Evolutionary conservation across 2,329 filamentous ascomycete species (phyloP).

Genomic region (Gliomastix tumulicola): DNA sequence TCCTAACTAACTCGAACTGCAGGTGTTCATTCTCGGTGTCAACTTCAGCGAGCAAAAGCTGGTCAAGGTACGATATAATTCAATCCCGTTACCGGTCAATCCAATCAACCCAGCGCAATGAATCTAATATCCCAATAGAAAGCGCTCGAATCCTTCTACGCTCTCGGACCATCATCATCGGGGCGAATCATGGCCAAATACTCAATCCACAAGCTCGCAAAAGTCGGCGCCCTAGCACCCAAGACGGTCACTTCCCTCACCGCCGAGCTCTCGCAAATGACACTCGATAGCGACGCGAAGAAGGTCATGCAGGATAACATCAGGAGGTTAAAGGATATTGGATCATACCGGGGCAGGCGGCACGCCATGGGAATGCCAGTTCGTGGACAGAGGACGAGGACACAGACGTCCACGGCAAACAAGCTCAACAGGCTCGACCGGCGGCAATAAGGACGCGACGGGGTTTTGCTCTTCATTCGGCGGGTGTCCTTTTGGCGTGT

Average conservation of each 20-base stretch:
- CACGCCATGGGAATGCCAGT: conserved; percentile 93
- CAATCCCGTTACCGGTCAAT: background rate
- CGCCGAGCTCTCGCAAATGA: conserved; percentile 83
- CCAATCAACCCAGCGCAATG: too few species aligned
- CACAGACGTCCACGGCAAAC: conserved; percentile 55
- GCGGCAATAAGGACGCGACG: too few species aligned
- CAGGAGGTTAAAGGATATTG: conserved; percentile 78
- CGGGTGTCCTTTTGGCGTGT: too few species aligned
- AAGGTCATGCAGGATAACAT: conserved; percentile 81
- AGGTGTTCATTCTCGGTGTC: conserved; percentile 82
- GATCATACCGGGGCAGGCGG: conserved; percentile 77
- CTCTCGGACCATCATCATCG: conserved; percentile 65
- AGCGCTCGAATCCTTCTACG: conserved; percentile 80
- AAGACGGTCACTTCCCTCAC: conserved; percentile 77
- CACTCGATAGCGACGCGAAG: conserved; percentile 82
- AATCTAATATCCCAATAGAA: conserved; percentile 41
- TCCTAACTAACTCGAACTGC: too few species aligned
- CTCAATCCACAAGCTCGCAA: conserved; percentile 78
- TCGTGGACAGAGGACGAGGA: conserved; percentile 81
- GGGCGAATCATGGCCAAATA: conserved; percentile 78
- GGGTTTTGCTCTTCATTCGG: too few species aligned
- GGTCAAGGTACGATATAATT: conserved; percentile 58
- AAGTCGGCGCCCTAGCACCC: conserved; percentile 66
- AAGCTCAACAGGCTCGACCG: conserved; percentile 53
- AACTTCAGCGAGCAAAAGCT: conserved; percentile 80